Percentiles rank a stretch among this genome's conserved stretches.
Conservation (phyloP, 306 rosid genomes). For the Dryas drummondii region DNA sequence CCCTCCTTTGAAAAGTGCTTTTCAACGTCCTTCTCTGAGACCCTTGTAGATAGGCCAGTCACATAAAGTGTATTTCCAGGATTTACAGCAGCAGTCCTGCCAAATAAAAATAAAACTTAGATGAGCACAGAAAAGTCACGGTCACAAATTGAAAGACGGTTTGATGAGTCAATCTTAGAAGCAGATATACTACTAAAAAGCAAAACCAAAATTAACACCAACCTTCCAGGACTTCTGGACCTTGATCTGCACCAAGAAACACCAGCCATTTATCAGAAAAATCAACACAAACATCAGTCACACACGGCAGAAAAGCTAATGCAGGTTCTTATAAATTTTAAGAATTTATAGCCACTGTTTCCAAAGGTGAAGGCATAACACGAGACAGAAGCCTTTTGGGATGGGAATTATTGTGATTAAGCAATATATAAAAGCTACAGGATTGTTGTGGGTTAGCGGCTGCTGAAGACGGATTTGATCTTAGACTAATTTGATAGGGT, state of each 20-base stretch:
- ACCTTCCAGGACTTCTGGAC: slow-evolving; percentile 87
- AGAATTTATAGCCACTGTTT: neutral
- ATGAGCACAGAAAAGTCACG: slow-evolving; percentile 16
- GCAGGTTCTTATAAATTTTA: neutral
- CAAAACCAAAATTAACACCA: slow-evolving; percentile 20
- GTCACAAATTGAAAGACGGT: neutral
- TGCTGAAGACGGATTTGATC: too few species aligned
- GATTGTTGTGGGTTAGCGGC: neutral
- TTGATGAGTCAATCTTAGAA: neutral
- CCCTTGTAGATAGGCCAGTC: slow-evolving; percentile 92
- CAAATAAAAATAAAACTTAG: slow-evolving; percentile 14
- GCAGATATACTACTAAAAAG: neutral
- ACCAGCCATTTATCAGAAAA: slow-evolving; percentile 19
- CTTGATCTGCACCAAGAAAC: slow-evolving; percentile 58
- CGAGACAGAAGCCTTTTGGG: neutral
- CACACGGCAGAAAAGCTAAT: neutral
- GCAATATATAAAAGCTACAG: neutral
- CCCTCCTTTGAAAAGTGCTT: slow-evolving; percentile 95
- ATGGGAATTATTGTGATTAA: neutral
- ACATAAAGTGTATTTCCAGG: slow-evolving; percentile 88
- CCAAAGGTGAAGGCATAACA: neutral
- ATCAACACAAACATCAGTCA: neutral
- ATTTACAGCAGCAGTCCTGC: slow-evolving; percentile 52
- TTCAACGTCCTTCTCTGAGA: slow-evolving; percentile 81
- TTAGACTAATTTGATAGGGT: neutral